A percentile compares a stretch with the other conserved stretches of the same genome.
phyloP scores from a whole-genome alignment of 768 basidiomycete genomes.

The Trametes punicea region DNA sequence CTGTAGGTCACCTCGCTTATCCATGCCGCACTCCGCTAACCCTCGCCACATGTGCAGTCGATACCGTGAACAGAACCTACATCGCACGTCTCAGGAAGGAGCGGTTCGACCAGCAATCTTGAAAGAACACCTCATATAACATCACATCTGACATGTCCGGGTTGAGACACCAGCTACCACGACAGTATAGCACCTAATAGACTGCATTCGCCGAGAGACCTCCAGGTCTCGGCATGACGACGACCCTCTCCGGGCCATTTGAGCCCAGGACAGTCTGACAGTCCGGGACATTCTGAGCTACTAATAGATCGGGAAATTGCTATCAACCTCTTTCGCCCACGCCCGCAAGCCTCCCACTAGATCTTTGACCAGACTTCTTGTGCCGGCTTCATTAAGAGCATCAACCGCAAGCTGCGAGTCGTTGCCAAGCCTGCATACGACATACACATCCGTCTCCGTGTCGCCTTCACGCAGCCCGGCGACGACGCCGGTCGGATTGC shows the following conservation, averaged over 20 bases:
- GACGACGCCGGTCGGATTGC: conserved; percentile 47
- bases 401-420: conserved; percentile 88
- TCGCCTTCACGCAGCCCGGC: conserved; percentile 1
- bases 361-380: conserved; percentile 48
- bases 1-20: conserved; percentile 48
- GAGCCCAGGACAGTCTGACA: too few relatives aligned
- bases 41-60: conserved; percentile 47
- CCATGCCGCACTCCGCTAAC: background rate
- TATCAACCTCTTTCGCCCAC: conserved; percentile 76
- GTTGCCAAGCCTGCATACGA: conserved; percentile 88
- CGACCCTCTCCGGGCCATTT: background rate
- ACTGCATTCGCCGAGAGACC: background rate
- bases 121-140: background rate
- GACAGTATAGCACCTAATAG: conserved; percentile 11
- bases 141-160: background rate
- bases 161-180: background rate
- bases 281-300: background rate
- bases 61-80: conserved; percentile 73
- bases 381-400: conserved; percentile 43
- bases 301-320: conserved; percentile 79
- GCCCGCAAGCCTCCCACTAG: conserved; percentile 79
- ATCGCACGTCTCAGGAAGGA: conserved; percentile 54
- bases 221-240: background rate
- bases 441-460: conserved; percentile 38
- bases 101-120: conserved; percentile 27